Conservation (phyloP, 495 filamentous ascomycete genomes). For the Penicillium canescens region DNA sequence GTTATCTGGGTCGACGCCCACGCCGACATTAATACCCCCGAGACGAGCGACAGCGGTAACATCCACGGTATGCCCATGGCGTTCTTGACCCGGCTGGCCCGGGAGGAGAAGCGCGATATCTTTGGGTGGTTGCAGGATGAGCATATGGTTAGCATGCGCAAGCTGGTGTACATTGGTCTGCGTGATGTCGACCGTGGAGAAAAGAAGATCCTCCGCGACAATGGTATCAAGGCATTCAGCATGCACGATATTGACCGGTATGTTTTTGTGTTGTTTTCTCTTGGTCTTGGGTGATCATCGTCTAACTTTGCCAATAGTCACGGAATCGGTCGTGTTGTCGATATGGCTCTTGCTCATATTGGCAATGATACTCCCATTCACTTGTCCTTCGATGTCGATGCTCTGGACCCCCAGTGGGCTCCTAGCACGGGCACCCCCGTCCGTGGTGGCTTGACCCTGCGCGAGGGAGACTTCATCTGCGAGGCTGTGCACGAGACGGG, state of each 20-base stretch:
- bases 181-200: slow-evolving; percentile 89
- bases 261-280: slow-evolving; percentile 8
- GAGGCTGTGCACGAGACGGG: slow-evolving; percentile 95
- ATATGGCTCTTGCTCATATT: slow-evolving; percentile 94
- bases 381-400: slow-evolving; percentile 96
- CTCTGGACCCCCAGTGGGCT: slow-evolving; percentile 92
- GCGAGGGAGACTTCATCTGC: slow-evolving; percentile 97
- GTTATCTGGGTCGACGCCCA: slow-evolving; percentile 99
- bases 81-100: slow-evolving; percentile 83
- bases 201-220: slow-evolving; percentile 83
- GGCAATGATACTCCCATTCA: slow-evolving; percentile 94
- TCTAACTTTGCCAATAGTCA: slow-evolving; percentile 48
- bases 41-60: slow-evolving; percentile 86
- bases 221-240: slow-evolving; percentile 92
- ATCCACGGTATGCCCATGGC: slow-evolving; percentile 98
- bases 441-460: slow-evolving; percentile 88
- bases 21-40: slow-evolving; percentile 95
- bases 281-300: neutral
- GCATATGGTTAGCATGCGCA: slow-evolving; percentile 66
- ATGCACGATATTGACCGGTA: slow-evolving; percentile 97
- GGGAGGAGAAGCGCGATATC: slow-evolving; percentile 65
- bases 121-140: slow-evolving; percentile 86
- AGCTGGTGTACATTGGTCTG: slow-evolving; percentile 96
- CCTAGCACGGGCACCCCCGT: slow-evolving; percentile 96
- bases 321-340: slow-evolving; percentile 94